Percentiles rank a stretch among this genome's conserved stretches.
phyloP scores from a whole-genome alignment of 768 basidiomycete genomes.

The Tricholoma hemisulphureum region DNA sequence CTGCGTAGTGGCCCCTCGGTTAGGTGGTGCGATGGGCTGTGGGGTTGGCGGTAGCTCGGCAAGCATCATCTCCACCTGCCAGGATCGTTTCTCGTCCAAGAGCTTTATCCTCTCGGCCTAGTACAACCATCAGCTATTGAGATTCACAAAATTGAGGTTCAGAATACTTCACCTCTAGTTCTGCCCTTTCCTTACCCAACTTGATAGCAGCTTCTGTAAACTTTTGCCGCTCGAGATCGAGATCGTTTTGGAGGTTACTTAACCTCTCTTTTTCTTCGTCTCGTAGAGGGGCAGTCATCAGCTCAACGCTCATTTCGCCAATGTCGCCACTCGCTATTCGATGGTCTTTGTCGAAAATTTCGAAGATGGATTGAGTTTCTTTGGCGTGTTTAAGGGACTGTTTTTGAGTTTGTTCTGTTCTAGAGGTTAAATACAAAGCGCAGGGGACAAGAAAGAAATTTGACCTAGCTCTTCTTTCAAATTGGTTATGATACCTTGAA shows the following conservation, averaged over 20 bases:
- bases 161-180: conserved; percentile 53
- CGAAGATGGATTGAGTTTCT: conserved; percentile 53
- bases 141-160: not conserved
- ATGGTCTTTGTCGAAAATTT: conserved; percentile 52
- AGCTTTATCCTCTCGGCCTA: conserved; percentile 64
- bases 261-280: conserved; percentile 58
- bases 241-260: conserved; percentile 49
- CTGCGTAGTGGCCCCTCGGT: conserved; percentile 4
- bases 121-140: not conserved
- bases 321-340: conserved; percentile 30
- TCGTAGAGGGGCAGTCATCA: conserved; percentile 49
- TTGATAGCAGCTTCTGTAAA: conserved; percentile 63
- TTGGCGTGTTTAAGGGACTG: conserved; percentile 39
- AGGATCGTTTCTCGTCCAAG: conserved; percentile 69
- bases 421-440: not conserved
- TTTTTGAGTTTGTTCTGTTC: conserved; percentile 25
- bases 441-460: conserved; percentile 10
- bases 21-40: conserved; percentile 22
- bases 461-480: conserved; percentile 61
- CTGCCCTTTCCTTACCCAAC: conserved; percentile 62
- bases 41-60: conserved; percentile 53
- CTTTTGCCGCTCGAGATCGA: conserved; percentile 63
- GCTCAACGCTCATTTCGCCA: conserved; percentile 49
- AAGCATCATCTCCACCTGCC: conserved; percentile 64
- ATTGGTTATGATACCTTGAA: conserved; percentile 49